Conservation (phyloP, 768 basidiomycete species). For the Suillus plorans region DNA sequence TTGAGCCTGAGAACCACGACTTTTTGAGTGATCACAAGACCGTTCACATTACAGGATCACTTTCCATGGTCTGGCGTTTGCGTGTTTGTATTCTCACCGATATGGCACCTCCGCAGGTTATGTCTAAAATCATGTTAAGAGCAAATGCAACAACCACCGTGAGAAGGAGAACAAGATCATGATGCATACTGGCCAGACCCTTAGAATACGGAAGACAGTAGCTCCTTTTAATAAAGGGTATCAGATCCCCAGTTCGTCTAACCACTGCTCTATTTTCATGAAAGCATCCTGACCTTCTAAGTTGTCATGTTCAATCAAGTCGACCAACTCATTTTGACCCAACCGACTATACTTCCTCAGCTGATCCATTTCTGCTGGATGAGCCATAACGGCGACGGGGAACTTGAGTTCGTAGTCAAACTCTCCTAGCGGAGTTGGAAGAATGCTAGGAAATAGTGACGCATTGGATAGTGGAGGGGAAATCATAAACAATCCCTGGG, state of each 20-base stretch:
- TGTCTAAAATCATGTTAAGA: not conserved
- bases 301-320: slow-evolving; percentile 34
- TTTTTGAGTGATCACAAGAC: not conserved
- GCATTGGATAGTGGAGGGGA: slow-evolving; percentile 49
- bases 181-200: not conserved
- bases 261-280: slow-evolving; percentile 48
- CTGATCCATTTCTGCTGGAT: slow-evolving; percentile 30
- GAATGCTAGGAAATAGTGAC: slow-evolving; percentile 26
- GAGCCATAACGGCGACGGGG: slow-evolving; percentile 54
- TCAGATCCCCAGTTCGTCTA: slow-evolving; percentile 55
- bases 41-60: no score
- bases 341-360: slow-evolving; percentile 42
- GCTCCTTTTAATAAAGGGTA: not conserved
- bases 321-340: slow-evolving; percentile 38
- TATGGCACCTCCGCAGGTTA: not conserved
- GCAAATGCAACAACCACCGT: not conserved
- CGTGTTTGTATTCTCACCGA: not conserved
- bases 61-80: not conserved
- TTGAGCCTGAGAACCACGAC: not conserved
- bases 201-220: not conserved
- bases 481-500: slow-evolving; percentile 60
- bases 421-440: slow-evolving; percentile 42
- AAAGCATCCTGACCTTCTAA: slow-evolving; percentile 39
- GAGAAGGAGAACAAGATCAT: not conserved
- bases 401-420: slow-evolving; percentile 64